Evolutionary conservation across 257 asterid genomes (phyloP), one percentile per base, ranked within the genome.

Genomic region (Eustoma russellianum): DNA sequence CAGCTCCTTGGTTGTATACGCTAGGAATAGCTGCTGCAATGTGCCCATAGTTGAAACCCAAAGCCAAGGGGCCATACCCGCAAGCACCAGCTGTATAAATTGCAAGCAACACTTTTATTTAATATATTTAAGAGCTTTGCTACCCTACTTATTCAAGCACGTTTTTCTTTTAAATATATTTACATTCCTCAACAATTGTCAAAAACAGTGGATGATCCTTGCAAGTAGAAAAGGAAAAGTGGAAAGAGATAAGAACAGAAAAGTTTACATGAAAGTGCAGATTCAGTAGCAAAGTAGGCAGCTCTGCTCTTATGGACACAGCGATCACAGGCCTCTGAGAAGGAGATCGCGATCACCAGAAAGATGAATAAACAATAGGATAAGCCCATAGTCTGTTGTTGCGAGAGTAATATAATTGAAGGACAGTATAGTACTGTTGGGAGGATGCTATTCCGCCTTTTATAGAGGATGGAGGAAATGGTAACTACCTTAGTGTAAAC

Each of bases 51-150:
- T 74, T 69, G 73, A 85, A 80, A 14, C 77, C 82, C 7, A 62
- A 50, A 0, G 88, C 97, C 55, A 80, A 52, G 41, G 77, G 61
- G 2, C 88, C 93, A 59, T 85, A 88, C 18, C 97, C 95, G 59
- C 97, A 88, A 60, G 88, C 86, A 54, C 95, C 97, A 5, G 81
- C 97, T 88, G 81, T 74, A 63, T 24, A 0, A 15, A 38, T 14
- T 14, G 14, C 48, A 44, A 8, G 18, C 18, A 46, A 48, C 46
- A 13, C 19, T 45, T n/a, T 2, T 24, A 24, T 24, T 24, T 24
- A 1, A 24, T 24, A 24, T 24, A 24, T 24, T 24, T 24, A 24
- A 24, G 30, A 24, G 30, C 3, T 1, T 24, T 24, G 30, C 30
- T 24, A 24, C 30, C 30, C 30, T 24, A 24, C 3, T 0, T 24